Conservation (phyloP, 2,329 filamentous ascomycete species). For the Diplodia scrobiculata region DNA sequence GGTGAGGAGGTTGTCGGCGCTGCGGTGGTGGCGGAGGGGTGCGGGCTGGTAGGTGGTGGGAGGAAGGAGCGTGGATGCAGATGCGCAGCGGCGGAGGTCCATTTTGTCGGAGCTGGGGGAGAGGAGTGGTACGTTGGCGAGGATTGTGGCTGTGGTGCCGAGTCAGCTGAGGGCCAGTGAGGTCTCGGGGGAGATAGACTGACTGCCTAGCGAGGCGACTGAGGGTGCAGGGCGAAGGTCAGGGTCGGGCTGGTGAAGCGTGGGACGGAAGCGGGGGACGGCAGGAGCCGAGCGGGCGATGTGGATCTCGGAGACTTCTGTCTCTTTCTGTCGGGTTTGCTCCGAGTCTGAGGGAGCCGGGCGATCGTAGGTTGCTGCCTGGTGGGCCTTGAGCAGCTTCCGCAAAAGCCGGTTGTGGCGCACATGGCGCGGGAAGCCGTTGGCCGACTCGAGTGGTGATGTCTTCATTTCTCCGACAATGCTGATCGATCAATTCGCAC, state of each 20-base stretch:
- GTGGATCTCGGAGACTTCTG: background rate
- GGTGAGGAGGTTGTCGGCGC: background rate
- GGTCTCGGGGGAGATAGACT: background rate
- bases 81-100: background rate
- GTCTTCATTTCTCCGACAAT: background rate
- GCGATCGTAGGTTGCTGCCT: background rate
- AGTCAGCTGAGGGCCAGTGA: background rate
- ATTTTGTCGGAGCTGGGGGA: background rate
- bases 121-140: background rate
- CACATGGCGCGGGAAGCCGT: background rate
- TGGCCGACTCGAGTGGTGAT: background rate
- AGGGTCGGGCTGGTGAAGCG: background rate
- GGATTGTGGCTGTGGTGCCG: background rate
- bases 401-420: background rate
- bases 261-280: background rate
- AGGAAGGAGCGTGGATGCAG: background rate
- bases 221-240: background rate
- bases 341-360: background rate
- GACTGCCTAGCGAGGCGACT: background rate
- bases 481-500: background rate
- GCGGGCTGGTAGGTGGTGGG: background rate
- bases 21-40: background rate
- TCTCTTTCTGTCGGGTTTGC: background rate
- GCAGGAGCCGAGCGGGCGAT: background rate
- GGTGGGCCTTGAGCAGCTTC: background rate